Base-by-base conservation (phyloP, 495 filamentous ascomycete species). In the Lasiosphaeris hirsuta region DNA sequence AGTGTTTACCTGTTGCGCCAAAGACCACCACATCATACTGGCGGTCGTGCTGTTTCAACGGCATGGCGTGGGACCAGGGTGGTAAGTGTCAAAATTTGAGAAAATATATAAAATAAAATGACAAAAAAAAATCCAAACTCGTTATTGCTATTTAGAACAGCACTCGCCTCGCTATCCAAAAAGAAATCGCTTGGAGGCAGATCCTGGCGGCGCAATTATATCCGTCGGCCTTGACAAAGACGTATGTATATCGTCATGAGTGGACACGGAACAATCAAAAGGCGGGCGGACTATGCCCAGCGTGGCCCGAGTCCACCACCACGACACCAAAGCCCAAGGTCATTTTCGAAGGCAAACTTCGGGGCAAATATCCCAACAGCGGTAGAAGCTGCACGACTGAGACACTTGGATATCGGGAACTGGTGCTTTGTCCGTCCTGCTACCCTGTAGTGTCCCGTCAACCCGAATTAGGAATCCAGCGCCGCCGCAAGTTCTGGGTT, bases 21-120 rank as follows among this genome's bases (percentile, higher is more conserved):
- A 93, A 82, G 34, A 97, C 75, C 14, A 96, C 78, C 48, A 96
- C 58, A 63, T 96, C 91, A 71, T 95, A 97, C 70, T 86, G 77
- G 52, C 84, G 84, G 65, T 69, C 39, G 51, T 79, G 76, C 15
- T 78, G 60, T 50, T 75, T 77, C 51, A 68, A 63, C 9, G 69
- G 35, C 77, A 80, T 80, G 33, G 38, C 60, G 53, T 2, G 5
- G 23, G 5, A 30, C 23, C 2, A 5, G 2, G 10, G 0, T 43
- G 38, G 36, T 18, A 17, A 11, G 44, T 37, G 36, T 15, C 1
- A 36, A 41, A 4, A 36, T 23, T 15, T 30, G 8, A n/a, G 13
- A 30, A 41, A 8, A 11, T 14, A 34, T 23, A 23, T 42, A 14
- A 39, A 23, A 17, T 37, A 19, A 6, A 30, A 18, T 7, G 17